These are phyloP conservation scores for Mrakia gelida DNA, from an alignment of 768 basidiomycete species.

Conservation along the genomic window DNA sequence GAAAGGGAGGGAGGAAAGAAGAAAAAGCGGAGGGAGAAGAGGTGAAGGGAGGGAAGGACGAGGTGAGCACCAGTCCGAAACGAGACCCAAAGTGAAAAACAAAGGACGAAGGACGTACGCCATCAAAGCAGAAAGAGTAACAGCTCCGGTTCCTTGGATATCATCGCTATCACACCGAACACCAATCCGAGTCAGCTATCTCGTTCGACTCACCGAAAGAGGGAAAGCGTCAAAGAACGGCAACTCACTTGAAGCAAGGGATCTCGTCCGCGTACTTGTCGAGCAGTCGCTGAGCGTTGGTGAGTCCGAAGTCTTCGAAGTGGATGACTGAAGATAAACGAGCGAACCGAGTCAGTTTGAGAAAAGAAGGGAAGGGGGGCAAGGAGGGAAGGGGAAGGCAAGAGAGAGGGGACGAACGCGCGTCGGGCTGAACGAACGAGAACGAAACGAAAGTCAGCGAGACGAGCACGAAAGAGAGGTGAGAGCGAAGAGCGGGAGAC, in stretches of 20 bases:
- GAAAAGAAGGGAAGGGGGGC: not conserved
- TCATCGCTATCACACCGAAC: too few relatives aligned
- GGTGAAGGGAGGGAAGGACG: not conserved
- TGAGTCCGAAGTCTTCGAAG: slow-evolving; percentile 46
- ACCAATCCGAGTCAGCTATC: too few relatives aligned
- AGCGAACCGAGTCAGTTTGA: not conserved
- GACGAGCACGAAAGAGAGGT: not conserved
- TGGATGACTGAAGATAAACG: slow-evolving; percentile 4
- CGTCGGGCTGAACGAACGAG: slow-evolving; percentile 38
- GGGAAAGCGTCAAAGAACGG: not conserved
- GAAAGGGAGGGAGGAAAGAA: not conserved
- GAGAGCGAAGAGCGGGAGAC: not conserved
- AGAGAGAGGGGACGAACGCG: slow-evolving; percentile 32
- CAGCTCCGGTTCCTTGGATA: slow-evolving; percentile 39
- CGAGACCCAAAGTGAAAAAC: not conserved
- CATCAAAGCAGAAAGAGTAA: slow-evolving; percentile 36
- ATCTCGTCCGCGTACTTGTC: slow-evolving; percentile 46
- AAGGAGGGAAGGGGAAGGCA: slow-evolving; percentile 39
- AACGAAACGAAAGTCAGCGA: not conserved
- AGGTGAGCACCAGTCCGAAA: not conserved
- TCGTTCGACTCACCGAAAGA: slow-evolving; percentile 11
- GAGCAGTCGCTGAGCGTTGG: slow-evolving; percentile 45
- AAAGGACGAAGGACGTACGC: slow-evolving; percentile 20
- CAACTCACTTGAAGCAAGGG: slow-evolving; percentile 33
- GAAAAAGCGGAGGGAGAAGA: not conserved